A percentile compares a stretch with the other conserved stretches of the same genome.
phyloP scores from a whole-genome alignment of 805 yeast species.

The Candida easanensis region DNA sequence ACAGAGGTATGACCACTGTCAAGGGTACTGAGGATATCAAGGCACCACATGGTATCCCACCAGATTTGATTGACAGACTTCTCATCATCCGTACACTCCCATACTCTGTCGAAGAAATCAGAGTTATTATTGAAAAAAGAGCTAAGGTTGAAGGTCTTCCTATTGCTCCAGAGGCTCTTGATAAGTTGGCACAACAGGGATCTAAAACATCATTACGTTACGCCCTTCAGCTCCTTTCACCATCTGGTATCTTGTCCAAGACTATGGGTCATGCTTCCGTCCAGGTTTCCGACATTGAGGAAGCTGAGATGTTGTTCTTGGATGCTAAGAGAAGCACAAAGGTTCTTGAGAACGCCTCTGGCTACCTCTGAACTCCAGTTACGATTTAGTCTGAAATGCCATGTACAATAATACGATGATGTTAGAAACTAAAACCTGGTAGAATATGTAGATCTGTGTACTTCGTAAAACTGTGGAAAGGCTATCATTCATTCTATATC shows the following conservation, averaged over 20 bases:
- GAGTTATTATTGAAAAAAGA: slow-evolving; percentile 78
- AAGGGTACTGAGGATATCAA: slow-evolving; percentile 84
- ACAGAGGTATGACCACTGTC: slow-evolving; percentile 88
- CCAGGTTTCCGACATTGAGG: slow-evolving; percentile 70
- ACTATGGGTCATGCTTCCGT: slow-evolving; percentile 71
- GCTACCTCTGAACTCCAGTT: slow-evolving; percentile 29
- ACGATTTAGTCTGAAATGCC: not conserved
- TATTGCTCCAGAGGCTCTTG: slow-evolving; percentile 66
- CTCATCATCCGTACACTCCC: slow-evolving; percentile 90
- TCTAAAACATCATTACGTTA: slow-evolving; percentile 80
- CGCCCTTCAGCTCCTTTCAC: slow-evolving; percentile 86
- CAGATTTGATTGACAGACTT: slow-evolving; percentile 88
- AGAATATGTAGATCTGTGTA: too few species aligned
- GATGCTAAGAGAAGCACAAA: slow-evolving; percentile 82
- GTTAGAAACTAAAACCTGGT: too few species aligned
- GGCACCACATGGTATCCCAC: slow-evolving; percentile 96
- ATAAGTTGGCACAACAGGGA: slow-evolving; percentile 71
- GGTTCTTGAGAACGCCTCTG: slow-evolving; percentile 44
- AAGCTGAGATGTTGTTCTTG: slow-evolving; percentile 76
- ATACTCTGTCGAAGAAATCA: slow-evolving; percentile 80
- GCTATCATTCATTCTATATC: too few species aligned
- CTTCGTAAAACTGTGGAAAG: too few species aligned
- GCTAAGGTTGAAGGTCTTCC: slow-evolving; percentile 73
- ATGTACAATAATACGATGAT: not conserved
- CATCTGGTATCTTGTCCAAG: slow-evolving; percentile 80